Base-by-base conservation (phyloP, 2,329 filamentous ascomycete species). In the Ambrosiella cleistominuta region DNA sequence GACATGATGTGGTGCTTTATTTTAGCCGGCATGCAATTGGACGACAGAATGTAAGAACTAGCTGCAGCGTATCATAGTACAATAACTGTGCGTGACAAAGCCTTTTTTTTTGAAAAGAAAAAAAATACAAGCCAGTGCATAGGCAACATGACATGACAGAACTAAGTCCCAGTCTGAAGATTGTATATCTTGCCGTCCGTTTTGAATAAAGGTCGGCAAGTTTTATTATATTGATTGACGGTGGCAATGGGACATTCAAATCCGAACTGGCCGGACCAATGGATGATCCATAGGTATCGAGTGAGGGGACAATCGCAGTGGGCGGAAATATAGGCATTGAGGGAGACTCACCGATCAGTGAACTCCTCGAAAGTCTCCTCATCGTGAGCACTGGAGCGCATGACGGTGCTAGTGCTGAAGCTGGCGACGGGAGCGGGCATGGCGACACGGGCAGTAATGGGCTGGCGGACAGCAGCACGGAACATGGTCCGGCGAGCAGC, bases 301-400 rank as follows among this genome's bases (percentile, higher is more conserved):
- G 4, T 27, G 27, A 5, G 27, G 27, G 27, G 27, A 27, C 27
- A 27, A 27, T 27, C 27, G 4, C 4, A 27, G 27, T 27, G 27
- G 4, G 27, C 27, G 2, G 8, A 36, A 35, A 35, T 51, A 27
- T 27, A 35, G 17, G 9, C 13, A 11, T 51, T 11, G 17, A 51
- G 38, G 36, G 49, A 56, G 42, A 61, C 60, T 61, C 54, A 98
- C 93, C 93, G 90, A 68, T 89, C 86, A 74, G 87, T 89, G 75
- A 98, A 98, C 78, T 97, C 90, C 79, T 98, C 93, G 67, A 95
- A 98, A 68, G 86, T 95, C 83, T 98, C 93, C 74, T 98, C 93
- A 69, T 84, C 81, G 74, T 95, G 87, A 69, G 78, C 74, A 67
- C 70, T 70, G 65, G 73, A 74, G 69, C 75, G 69, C 65, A 73